Conservation (phyloP, 306 rosid species). For the Aeschynomene evenia region DNA sequence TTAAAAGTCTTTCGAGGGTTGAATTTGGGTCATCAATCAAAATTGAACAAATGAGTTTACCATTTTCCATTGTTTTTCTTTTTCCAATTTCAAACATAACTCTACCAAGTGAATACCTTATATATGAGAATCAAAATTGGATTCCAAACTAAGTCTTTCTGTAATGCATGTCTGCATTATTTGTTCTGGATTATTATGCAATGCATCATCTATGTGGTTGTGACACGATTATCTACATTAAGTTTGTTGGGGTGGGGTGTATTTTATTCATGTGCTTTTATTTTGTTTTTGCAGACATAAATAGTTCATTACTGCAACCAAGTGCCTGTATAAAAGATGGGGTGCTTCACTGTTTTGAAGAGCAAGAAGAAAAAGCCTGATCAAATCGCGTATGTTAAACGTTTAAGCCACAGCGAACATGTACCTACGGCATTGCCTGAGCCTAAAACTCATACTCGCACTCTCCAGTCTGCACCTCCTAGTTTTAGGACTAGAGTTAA, state of each 20-base stretch:
- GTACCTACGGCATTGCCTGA: slow-evolving; percentile 71
- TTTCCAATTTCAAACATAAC: background rate
- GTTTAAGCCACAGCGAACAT: slow-evolving; percentile 50
- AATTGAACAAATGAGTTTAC: background rate
- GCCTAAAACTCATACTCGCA: slow-evolving; percentile 64
- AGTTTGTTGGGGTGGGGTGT: slow-evolving; percentile 24
- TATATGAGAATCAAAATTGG: background rate
- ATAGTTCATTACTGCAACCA: slow-evolving; percentile 19
- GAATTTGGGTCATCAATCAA: background rate
- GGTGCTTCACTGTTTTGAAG: slow-evolving; percentile 88
- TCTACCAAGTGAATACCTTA: background rate
- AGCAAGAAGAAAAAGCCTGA: slow-evolving; percentile 80
- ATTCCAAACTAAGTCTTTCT: background rate
- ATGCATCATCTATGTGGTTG: background rate
- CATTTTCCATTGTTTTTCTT: background rate
- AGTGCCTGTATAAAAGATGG: slow-evolving; percentile 57
- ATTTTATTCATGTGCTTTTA: slow-evolving; percentile 16
- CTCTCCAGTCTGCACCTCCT: slow-evolving; percentile 94
- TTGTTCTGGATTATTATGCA: background rate
- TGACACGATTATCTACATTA: slow-evolving; percentile 1
- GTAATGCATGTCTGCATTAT: background rate
- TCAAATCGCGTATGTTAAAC: slow-evolving; percentile 44
- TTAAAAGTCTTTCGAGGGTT: too few species aligned
- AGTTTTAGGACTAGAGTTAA: slow-evolving; percentile 94
- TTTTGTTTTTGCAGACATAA: slow-evolving; percentile 46